Conservation (phyloP, 305 asterid species). For the Fraxinus greggii region DNA sequence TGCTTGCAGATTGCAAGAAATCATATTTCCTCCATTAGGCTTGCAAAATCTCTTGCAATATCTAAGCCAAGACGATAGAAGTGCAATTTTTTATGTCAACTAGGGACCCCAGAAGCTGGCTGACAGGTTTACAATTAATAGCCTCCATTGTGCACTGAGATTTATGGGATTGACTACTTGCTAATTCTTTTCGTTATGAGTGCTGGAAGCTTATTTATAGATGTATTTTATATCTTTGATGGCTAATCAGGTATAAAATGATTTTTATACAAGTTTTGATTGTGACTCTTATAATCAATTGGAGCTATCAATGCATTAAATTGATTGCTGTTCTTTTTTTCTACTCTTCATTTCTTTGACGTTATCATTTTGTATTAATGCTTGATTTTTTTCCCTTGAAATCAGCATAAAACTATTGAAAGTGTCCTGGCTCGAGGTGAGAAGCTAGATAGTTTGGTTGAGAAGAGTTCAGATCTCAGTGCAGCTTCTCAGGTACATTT, state of each 20-base stretch:
- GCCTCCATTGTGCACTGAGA: not conserved
- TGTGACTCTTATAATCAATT: not conserved
- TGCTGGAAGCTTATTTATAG: not conserved
- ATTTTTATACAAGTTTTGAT: not conserved
- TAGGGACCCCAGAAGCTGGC: not conserved
- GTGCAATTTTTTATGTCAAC: not conserved
- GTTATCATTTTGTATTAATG: slow-evolving; percentile 6
- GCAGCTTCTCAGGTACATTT: slow-evolving; percentile 87
- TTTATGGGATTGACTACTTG: not conserved
- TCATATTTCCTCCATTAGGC: not conserved
- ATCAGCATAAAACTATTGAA: slow-evolving; percentile 95
- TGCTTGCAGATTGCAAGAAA: not conserved
- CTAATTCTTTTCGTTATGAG: not conserved
- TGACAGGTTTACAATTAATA: not conserved
- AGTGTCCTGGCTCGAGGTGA: slow-evolving; percentile 90
- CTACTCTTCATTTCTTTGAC: not conserved
- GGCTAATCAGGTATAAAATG: not conserved
- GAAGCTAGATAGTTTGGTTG: slow-evolving; percentile 93
- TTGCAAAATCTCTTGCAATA: not conserved
- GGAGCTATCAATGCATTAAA: not conserved
- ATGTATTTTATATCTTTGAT: not conserved
- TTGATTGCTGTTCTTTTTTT: slow-evolving; percentile 5
- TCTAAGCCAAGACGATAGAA: not conserved
- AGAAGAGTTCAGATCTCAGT: slow-evolving; percentile 96
- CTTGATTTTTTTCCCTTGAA: slow-evolving; percentile 20